A percentile compares a stretch with the other conserved stretches of the same genome.
These are phyloP conservation scores for Penicillium fuscoglaucum DNA, from an alignment of 2,329 filamentous ascomycete species.

Conservation along the genomic window DNA sequence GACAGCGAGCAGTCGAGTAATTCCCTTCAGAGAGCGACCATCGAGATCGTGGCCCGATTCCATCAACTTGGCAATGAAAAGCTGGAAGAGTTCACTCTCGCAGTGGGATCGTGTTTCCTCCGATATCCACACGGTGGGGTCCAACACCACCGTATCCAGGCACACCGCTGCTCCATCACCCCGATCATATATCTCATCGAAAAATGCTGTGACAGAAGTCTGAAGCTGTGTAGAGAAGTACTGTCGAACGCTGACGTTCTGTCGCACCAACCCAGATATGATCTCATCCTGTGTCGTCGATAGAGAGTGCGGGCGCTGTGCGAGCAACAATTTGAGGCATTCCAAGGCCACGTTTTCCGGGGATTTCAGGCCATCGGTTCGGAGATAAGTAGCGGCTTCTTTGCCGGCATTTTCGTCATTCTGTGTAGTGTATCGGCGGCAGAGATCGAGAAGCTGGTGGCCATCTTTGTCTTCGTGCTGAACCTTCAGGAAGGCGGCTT, in stretches of 20 bases:
- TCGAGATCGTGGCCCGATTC: constrained; percentile 78
- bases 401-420: constrained; percentile 47
- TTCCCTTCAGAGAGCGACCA: constrained; percentile 60
- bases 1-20: constrained; percentile 59
- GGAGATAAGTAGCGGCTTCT: constrained; percentile 46
- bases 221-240: constrained; percentile 47
- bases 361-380: constrained; percentile 45
- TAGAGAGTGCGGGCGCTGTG: constrained; percentile 36
- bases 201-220: constrained; percentile 48
- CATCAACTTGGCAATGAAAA: constrained; percentile 85
- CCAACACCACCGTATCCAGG: constrained; percentile 48
- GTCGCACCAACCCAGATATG: constrained; percentile 48
- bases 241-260: constrained; percentile 45
- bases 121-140: constrained; percentile 47
- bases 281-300: constrained; percentile 48
- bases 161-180: constrained; percentile 50
- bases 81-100: constrained; percentile 52
- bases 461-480: constrained; percentile 43
- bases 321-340: constrained; percentile 46
- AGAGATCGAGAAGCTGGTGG: constrained; percentile 48
- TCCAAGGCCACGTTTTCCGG: constrained; percentile 46
- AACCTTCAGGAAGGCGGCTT: constrained; percentile 48
- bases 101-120: constrained; percentile 46
- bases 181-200: constrained; percentile 51
- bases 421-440: constrained; percentile 44